These are phyloP conservation scores for Rossbeevera mucosa DNA, from an alignment of 768 basidiomycete genomes.

Conservation along the genomic window DNA sequence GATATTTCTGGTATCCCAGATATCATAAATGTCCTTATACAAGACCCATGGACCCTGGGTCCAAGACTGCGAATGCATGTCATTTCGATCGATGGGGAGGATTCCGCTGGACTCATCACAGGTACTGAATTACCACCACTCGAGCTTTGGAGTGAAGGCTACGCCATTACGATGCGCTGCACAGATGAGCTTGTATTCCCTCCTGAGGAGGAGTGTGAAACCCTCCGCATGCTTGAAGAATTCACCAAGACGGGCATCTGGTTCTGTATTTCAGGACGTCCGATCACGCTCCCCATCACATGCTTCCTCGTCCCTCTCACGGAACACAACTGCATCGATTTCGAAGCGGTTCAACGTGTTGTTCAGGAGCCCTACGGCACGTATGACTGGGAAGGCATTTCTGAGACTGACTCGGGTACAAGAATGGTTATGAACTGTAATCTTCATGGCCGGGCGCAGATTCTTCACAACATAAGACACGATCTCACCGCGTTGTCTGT, in stretches of 20 bases:
- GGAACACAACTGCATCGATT: slow-evolving; percentile 51
- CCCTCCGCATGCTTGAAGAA: slow-evolving; percentile 52
- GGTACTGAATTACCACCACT: slow-evolving; percentile 51
- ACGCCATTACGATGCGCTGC: slow-evolving; percentile 37
- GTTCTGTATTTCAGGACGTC: slow-evolving; percentile 58
- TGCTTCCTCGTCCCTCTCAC: slow-evolving; percentile 66
- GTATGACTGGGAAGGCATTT: slow-evolving; percentile 52
- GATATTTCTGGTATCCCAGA: slow-evolving; percentile 45
- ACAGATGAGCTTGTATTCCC: slow-evolving; percentile 46
- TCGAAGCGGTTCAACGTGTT: slow-evolving; percentile 46
- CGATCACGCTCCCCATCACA: slow-evolving; percentile 46
- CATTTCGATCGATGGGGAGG: slow-evolving; percentile 46
- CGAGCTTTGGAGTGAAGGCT: slow-evolving; percentile 38
- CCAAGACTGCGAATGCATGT: slow-evolving; percentile 60
- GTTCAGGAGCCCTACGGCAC: slow-evolving; percentile 47
- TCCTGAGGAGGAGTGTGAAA: slow-evolving; percentile 42
- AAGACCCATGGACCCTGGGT: slow-evolving; percentile 63
- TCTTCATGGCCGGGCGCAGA: slow-evolving; percentile 50
- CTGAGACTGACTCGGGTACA: slow-evolving; percentile 44
- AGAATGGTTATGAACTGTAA: slow-evolving; percentile 53
- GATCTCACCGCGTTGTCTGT: slow-evolving; percentile 64
- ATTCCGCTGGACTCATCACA: slow-evolving; percentile 61
- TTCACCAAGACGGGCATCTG: slow-evolving; percentile 61
- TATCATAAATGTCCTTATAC: slow-evolving; percentile 56
- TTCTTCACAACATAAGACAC: slow-evolving; percentile 53